These are phyloP conservation scores for Haplosporangium sp. DNA, from an alignment of 371 early-diverging fungal genomes.

Conservation along the genomic window DNA sequence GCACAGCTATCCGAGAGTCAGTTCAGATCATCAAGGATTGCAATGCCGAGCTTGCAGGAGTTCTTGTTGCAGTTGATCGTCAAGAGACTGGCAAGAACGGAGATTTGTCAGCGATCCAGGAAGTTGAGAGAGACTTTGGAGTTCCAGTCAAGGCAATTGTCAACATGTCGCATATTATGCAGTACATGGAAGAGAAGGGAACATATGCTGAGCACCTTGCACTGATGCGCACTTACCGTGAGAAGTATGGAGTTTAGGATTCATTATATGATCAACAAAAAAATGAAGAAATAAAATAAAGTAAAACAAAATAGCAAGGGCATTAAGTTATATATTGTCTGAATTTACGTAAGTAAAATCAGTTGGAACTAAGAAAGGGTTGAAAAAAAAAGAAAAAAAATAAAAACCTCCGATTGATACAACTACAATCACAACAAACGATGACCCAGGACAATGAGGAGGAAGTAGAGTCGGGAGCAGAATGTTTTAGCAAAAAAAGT, in stretches of 20 bases:
- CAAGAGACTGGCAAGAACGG: slow-evolving; percentile 82
- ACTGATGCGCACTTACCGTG: slow-evolving; percentile 79
- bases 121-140: slow-evolving; percentile 84
- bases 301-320: not conserved
- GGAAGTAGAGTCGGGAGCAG: too few relatives aligned
- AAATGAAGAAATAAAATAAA: not conserved
- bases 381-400: not conserved
- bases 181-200: slow-evolving; percentile 89
- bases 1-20: slow-evolving; percentile 95
- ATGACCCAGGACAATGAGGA: too few relatives aligned
- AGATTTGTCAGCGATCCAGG: slow-evolving; percentile 89
- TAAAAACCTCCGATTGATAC: not conserved
- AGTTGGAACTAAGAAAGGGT: too few relatives aligned
- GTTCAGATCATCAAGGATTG: slow-evolving; percentile 78
- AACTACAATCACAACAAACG: too few relatives aligned
- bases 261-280: not conserved
- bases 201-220: slow-evolving; percentile 64
- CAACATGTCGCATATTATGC: slow-evolving; percentile 86
- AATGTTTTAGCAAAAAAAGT: too few relatives aligned
- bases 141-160: slow-evolving; percentile 91
- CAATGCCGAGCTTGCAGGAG: slow-evolving; percentile 75
- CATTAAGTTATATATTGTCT: too few relatives aligned
- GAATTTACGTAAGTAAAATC: too few relatives aligned
- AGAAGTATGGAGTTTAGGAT: slow-evolving; percentile 71
- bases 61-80: slow-evolving; percentile 94